A percentile compares a stretch with the other conserved stretches of the same genome.
Evolutionary conservation across 208 protist species (phyloP).

Genomic region (Leptomonas pyrrhocoris): DNA sequence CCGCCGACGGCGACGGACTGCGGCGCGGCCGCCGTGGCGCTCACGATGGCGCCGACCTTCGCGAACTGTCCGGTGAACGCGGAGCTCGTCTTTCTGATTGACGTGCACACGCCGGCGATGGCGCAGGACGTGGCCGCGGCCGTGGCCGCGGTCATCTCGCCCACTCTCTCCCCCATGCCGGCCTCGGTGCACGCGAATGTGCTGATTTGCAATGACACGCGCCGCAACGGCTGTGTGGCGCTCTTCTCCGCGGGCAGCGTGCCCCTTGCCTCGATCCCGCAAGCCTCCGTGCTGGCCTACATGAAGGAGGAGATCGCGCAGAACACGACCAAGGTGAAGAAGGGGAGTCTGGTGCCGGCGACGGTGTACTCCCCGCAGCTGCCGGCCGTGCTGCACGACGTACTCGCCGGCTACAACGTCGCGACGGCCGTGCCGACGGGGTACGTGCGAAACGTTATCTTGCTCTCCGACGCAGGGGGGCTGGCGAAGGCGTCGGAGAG

Average conservation of each 20-base stretch:
- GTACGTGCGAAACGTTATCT: conserved; percentile 71
- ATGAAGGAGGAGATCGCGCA: conserved; percentile 33
- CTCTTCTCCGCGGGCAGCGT: conserved; percentile 35
- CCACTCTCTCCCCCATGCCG: conserved; percentile 41
- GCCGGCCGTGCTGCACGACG: conserved; percentile 38
- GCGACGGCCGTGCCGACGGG: conserved; percentile 36
- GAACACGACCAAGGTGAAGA: neutral
- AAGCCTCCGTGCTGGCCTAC: conserved; percentile 28
- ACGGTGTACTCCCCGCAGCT: conserved; percentile 36
- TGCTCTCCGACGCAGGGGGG: conserved; percentile 57
- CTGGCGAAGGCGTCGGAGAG: conserved; percentile 13
- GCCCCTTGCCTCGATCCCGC: conserved; percentile 20
- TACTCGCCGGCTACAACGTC: conserved; percentile 14
- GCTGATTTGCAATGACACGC: conserved; percentile 41
- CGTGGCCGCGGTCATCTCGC: conserved; percentile 35
- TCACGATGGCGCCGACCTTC: conserved; percentile 58
- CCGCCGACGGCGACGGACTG: conserved; percentile 26
- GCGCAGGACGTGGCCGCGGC: conserved; percentile 41
- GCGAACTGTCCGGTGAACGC: conserved; percentile 45
- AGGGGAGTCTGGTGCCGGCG: neutral
- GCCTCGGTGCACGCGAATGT: conserved; percentile 54
- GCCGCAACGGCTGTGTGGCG: conserved; percentile 24
- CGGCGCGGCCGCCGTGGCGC: conserved; percentile 39
- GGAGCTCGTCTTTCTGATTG: conserved; percentile 72
- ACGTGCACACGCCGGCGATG: conserved; percentile 42